Evolutionary conservation across 116 monocot genomes (phyloP).

Genomic region (Thalassia testudinum): DNA sequence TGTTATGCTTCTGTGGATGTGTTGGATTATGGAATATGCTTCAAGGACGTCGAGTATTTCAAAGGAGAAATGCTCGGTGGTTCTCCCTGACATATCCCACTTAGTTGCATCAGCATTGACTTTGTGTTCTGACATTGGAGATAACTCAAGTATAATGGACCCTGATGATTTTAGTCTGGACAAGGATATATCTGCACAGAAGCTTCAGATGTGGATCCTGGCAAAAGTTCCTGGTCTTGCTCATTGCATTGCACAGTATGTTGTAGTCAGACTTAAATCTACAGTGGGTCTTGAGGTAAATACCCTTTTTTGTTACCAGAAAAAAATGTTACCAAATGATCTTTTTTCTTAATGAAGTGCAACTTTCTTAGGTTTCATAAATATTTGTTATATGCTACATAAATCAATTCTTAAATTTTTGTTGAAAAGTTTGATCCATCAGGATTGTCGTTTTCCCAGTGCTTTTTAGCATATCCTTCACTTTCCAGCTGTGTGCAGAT

Average conservation of each 20-base stretch:
- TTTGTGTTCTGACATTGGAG: constrained; percentile 18
- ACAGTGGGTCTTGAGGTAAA: too few relatives aligned
- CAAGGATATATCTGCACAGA: constrained; percentile 28
- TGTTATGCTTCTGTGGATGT: constrained; percentile 55
- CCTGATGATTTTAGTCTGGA: constrained; percentile 20
- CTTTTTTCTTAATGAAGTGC: too few relatives aligned
- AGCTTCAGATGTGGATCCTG: constrained; percentile 56
- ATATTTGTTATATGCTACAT: too few relatives aligned
- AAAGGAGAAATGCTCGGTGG: constrained; percentile 10
- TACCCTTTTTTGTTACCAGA: too few relatives aligned
- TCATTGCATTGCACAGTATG: background rate
- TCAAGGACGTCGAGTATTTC: constrained; percentile 10
- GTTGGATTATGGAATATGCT: constrained; percentile 49
- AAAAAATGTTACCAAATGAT: too few relatives aligned
- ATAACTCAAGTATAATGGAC: constrained; percentile 25
- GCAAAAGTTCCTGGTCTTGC: constrained; percentile 25
- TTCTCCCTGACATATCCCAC: constrained; percentile 55
- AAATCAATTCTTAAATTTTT: too few relatives aligned
- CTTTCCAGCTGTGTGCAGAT: too few relatives aligned
- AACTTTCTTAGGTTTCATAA: too few relatives aligned
- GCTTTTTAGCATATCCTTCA: too few relatives aligned
- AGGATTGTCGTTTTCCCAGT: too few relatives aligned
- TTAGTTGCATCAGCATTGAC: constrained; percentile 55
- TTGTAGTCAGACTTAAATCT: too few relatives aligned
- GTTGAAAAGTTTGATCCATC: too few relatives aligned